These are phyloP conservation scores for Suhomyces faveliae DNA, from an alignment of 805 yeast species.

Conservation along the genomic window DNA sequence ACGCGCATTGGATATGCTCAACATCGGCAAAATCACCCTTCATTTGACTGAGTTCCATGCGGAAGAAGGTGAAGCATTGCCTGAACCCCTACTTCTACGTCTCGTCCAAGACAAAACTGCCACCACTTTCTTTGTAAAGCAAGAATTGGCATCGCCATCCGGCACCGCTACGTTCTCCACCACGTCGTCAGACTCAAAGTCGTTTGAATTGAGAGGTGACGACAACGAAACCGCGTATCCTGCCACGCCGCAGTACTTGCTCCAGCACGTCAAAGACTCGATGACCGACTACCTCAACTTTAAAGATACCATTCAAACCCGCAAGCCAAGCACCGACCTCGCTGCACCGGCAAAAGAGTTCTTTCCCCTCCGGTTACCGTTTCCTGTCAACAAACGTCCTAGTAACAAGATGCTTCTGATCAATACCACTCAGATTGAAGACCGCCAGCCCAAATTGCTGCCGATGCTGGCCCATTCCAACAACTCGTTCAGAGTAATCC, in stretches of 20 bases:
- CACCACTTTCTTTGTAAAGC: conserved; percentile 34
- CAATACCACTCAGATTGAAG: conserved; percentile 12
- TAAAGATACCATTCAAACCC: conserved; percentile 37
- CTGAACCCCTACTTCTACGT: conserved; percentile 45
- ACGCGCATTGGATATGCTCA: conserved; percentile 34
- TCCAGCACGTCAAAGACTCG: conserved; percentile 42
- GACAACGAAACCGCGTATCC: conserved; percentile 48
- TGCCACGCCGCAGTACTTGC: conserved; percentile 66
- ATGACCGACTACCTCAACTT: conserved; percentile 56
- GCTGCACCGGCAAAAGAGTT: background rate
- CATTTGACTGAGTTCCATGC: conserved; percentile 71
- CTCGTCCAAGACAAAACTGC: conserved; percentile 33
- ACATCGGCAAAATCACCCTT: conserved; percentile 35
- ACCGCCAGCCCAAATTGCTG: background rate
- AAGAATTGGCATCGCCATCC: conserved; percentile 33
- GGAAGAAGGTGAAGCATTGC: conserved; percentile 54
- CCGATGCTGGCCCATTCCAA: conserved; percentile 6
- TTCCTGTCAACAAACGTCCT: conserved; percentile 9
- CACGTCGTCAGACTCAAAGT: conserved; percentile 54
- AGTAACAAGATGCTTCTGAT: conserved; percentile 12
- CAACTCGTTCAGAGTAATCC: conserved; percentile 62
- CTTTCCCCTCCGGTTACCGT: conserved; percentile 19
- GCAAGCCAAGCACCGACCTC: background rate
- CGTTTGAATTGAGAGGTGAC: conserved; percentile 47
- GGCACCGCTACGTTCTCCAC: conserved; percentile 41